Evolutionary conservation across 768 basidiomycete genomes (phyloP), one percentile per base, ranked within the genome.

Genomic region (Lactarius sp.): DNA sequence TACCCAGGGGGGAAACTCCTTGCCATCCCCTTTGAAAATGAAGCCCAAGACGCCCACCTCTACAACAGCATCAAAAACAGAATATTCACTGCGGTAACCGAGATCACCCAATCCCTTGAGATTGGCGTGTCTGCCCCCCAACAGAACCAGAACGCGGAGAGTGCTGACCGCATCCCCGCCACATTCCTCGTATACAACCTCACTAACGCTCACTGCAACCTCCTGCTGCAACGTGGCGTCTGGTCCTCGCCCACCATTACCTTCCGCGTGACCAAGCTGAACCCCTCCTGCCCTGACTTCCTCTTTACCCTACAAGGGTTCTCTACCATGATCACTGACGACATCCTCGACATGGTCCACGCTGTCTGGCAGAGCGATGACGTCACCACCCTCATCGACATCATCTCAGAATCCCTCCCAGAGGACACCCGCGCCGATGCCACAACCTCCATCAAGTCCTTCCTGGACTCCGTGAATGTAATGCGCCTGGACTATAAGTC

Each of bases 201-300:
- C 3, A n/a, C 39, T 0, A 12, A 1, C 3, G 13, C 1, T 0
- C 39, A 42, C 1, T 10, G 16, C 3, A 14, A 14, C 0, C 4
- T 39, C 12, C 41, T 55, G 0, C 22, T 55, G 0, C 2, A 39
- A n/a, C 13, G 41, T 0, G 1, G 1, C 1, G 14, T 55, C 20
- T 55, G 54, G 54, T 27, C 54, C 1, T 41, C 53, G 7, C 2
- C n/a, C 1, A n/a, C 36, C 2, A 54, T 54, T 5, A 41, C 53
- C 8, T 54, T 54, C 20, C 37, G 20, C 5, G 53, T 54, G 0
- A 13, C 13, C 10, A 9, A n/a, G 1, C 9, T 41, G 9, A 8
- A 37, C 3, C n/a, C n/a, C 3, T 8, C n/a, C 3, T 7, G n/a
- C n/a, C 53, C 37, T 1, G 18, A 41, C 34, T 54, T 41, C 37